Evolutionary conservation across 352 stramenopile genomes (phyloP).

Genomic region (Phytophthora fragariaefolia): DNA sequence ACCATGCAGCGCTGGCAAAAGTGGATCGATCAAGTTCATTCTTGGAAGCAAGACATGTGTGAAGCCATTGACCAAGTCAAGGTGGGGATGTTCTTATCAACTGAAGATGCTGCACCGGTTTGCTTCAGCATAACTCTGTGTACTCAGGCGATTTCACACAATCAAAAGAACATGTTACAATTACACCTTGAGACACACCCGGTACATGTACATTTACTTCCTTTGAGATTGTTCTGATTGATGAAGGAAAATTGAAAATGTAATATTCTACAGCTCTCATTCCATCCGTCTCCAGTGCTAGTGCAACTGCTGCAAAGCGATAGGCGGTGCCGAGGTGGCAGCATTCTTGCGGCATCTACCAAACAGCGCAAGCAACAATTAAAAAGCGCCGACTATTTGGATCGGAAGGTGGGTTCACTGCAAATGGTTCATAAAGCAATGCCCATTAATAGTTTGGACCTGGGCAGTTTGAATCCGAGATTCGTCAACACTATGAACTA

Average conservation of each 20-base stretch:
- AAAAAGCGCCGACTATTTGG: constrained; percentile 57
- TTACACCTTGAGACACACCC: constrained; percentile 57
- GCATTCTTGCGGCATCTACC: constrained; percentile 11
- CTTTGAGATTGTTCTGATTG: not conserved
- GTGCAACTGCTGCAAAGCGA: constrained; percentile 51
- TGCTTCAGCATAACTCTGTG: not conserved
- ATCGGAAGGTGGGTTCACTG: constrained; percentile 48
- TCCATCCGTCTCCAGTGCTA: constrained; percentile 62
- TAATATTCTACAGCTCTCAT: constrained; percentile 52
- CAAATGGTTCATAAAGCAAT: not conserved
- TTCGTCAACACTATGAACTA: constrained; percentile 64
- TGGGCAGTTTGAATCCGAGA: constrained; percentile 59
- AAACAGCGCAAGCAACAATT: constrained; percentile 40
- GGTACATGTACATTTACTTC: constrained; percentile 14
- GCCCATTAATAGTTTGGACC: not conserved
- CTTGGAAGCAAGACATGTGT: constrained; percentile 18
- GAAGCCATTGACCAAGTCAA: constrained; percentile 29
- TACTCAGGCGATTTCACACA: constrained; percentile 20
- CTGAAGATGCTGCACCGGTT: not conserved
- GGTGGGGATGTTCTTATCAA: constrained; percentile 9
- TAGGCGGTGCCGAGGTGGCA: constrained; percentile 22
- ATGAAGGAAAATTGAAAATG: too few relatives aligned
- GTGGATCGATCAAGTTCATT: constrained; percentile 6
- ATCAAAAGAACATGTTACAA: constrained; percentile 51
- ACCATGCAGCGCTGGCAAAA: constrained; percentile 15